Evolutionary conservation across 768 basidiomycete genomes (phyloP).

Genomic region (Leccinum aurantiacum): DNA sequence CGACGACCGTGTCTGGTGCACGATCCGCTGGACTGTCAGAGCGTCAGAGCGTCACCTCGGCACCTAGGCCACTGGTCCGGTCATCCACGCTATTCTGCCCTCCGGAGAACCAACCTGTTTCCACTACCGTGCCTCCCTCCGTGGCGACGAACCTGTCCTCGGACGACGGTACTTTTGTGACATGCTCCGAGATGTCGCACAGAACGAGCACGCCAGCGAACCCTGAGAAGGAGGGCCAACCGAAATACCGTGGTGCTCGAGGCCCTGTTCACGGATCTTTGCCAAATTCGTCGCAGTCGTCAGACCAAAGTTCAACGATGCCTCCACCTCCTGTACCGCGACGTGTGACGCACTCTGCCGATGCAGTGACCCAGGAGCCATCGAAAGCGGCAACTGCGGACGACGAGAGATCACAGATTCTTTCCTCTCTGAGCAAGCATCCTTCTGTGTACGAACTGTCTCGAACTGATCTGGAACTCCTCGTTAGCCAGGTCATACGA

Average conservation of each 20-base stretch:
- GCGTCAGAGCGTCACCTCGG: conserved; percentile 6
- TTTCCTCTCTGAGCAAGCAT: conserved; percentile 43
- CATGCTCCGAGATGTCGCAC: conserved; percentile 28
- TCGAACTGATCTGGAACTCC: conserved; percentile 48
- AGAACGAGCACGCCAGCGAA: conserved; percentile 4
- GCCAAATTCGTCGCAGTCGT: conserved; percentile 36
- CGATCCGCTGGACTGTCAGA: background rate
- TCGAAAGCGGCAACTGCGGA: conserved; percentile 7
- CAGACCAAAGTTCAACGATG: conserved; percentile 24
- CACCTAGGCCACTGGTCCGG: conserved; percentile 2
- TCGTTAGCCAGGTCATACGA: conserved; percentile 60
- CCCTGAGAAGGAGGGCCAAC: background rate
- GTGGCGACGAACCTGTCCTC: conserved; percentile 20
- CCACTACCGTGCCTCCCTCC: conserved; percentile 8
- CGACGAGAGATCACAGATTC: conserved; percentile 24
- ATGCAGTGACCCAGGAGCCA: conserved; percentile 6
- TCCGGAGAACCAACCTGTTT: background rate
- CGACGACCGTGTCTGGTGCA: conserved; percentile 10
- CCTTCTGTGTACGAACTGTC: conserved; percentile 56
- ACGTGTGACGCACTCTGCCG: conserved; percentile 10
- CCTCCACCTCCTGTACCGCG: conserved; percentile 34
- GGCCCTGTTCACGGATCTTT: conserved; percentile 20
- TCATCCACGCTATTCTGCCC: background rate
- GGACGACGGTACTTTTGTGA: conserved; percentile 28
- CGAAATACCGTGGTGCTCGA: conserved; percentile 6